phyloP scores from a whole-genome alignment of 2,329 filamentous ascomycete genomes.

The Talaromyces verruculosus region DNA sequence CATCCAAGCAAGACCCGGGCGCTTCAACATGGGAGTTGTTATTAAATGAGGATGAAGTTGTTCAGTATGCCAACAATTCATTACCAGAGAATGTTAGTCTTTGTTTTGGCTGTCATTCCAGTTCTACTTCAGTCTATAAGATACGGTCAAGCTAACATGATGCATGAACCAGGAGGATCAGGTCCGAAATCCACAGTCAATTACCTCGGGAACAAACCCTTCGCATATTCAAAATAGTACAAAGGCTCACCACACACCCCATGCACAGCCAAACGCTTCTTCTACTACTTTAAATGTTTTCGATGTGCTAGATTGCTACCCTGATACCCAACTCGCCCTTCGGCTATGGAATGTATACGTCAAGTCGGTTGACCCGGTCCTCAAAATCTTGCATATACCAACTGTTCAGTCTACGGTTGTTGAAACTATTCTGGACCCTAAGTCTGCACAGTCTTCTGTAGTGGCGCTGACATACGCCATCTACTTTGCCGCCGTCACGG shows the following conservation, averaged over 20 bases:
- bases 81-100: constrained; percentile 14
- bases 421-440: constrained; percentile 31
- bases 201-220: constrained; percentile 1
- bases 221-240: constrained; percentile 3
- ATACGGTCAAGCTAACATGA: constrained; percentile 2
- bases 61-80: constrained; percentile 16
- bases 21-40: constrained; percentile 23
- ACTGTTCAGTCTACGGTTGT: constrained; percentile 25
- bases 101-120: background rate
- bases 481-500: constrained; percentile 56
- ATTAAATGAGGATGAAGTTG: constrained; percentile 16
- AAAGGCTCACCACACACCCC: background rate
- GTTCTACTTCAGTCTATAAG: too few species aligned
- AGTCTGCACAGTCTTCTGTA: constrained; percentile 30
- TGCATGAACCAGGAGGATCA: background rate
- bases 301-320: constrained; percentile 23
- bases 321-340: constrained; percentile 24
- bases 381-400: constrained; percentile 27
- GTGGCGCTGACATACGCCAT: constrained; percentile 56
- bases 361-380: constrained; percentile 26
- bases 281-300: background rate
- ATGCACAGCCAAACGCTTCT: background rate
- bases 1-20: constrained; percentile 5
- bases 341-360: constrained; percentile 25
- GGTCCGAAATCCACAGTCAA: background rate